Conservation (phyloP, 2,329 filamentous ascomycete species). For the Cladobotryum protrusum region DNA sequence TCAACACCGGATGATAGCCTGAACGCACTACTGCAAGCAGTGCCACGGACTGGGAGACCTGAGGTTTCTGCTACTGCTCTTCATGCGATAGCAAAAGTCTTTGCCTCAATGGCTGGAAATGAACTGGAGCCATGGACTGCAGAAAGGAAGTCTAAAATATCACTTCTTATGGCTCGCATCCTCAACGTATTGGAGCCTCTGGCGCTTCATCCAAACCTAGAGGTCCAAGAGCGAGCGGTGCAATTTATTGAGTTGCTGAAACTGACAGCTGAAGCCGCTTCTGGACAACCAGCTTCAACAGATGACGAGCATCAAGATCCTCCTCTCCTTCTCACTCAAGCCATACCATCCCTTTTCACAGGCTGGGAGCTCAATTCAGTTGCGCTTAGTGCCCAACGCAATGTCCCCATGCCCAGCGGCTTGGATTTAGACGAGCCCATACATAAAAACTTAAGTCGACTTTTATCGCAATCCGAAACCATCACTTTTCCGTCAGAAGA, state of each 20-base stretch:
- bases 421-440: conserved; percentile 79
- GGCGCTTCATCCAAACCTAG: conserved; percentile 74
- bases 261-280: conserved; percentile 74
- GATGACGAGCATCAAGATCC: conserved; percentile 55
- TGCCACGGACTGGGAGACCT: conserved; percentile 51
- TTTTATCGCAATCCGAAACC: conserved; percentile 57
- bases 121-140: conserved; percentile 62
- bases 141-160: conserved; percentile 66
- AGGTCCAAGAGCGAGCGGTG: conserved; percentile 91
- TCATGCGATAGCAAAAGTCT: conserved; percentile 81
- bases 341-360: conserved; percentile 79
- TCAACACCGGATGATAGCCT: conserved; percentile 65
- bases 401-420: conserved; percentile 71
- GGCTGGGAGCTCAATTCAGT: conserved; percentile 92
- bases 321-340: conserved; percentile 81
- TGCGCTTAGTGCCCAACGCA: conserved; percentile 71
- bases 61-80: conserved; percentile 71
- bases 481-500: conserved; percentile 45
- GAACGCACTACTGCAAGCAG: conserved; percentile 63
- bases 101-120: conserved; percentile 63
- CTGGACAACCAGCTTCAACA: conserved; percentile 55
- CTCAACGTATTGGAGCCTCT: conserved; percentile 76
- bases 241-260: conserved; percentile 88
- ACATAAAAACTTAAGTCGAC: conserved; percentile 61
- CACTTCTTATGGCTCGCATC: conserved; percentile 73